Evolutionary conservation across 805 yeast species (phyloP), one percentile per base, ranked within the genome.

Genomic region (Myxozyma sirexii): DNA sequence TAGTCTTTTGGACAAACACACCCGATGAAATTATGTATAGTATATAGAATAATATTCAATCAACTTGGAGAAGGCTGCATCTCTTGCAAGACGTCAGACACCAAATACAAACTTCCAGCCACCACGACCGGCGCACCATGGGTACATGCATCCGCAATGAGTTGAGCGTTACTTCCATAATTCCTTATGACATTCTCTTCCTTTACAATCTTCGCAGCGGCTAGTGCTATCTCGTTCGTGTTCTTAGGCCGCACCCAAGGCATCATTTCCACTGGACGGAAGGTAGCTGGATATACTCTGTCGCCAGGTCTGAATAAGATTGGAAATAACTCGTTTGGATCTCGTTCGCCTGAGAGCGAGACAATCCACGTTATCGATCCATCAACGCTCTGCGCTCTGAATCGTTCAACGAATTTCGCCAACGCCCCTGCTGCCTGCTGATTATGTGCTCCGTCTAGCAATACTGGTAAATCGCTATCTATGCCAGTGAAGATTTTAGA

Each of bases 391-490:
- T 55, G 48, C 1, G 29, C 41, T 1, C 72, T 68, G 41, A 69
- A 60, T 1, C 57, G 44, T 4, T 77, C 72, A 1, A 91, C 72
- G 69, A 78, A 90, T 41, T 78, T 78, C 0, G 80, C 81, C 31
- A 94, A 75, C 68, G 87, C 90, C n/a, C 75, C 73, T 0, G 97
- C 94, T 0, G 97, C 96, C 60, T 85, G 84, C 4, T 83, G 84
- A 70, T 94, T 94, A 71, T 94, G 98, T 0, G 98, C 97, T 1
- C 98, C 98, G 74, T 93, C 98, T 1, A 94, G 69, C 3, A 94
- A 72, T 0, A 84, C 72, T 78, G 53, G 1, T 71, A 65, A 5
- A 63, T 67, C 21, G 6, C 44, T 33, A 23, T 46, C 37, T 23
- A 4, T 7, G 17, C 41, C 54, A 17, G 54, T 17, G 26, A 49